Evolutionary conservation across 2,329 filamentous ascomycete genomes (phyloP), one percentile per base, ranked within the genome.

Genomic region (Epichloe uncinata): DNA sequence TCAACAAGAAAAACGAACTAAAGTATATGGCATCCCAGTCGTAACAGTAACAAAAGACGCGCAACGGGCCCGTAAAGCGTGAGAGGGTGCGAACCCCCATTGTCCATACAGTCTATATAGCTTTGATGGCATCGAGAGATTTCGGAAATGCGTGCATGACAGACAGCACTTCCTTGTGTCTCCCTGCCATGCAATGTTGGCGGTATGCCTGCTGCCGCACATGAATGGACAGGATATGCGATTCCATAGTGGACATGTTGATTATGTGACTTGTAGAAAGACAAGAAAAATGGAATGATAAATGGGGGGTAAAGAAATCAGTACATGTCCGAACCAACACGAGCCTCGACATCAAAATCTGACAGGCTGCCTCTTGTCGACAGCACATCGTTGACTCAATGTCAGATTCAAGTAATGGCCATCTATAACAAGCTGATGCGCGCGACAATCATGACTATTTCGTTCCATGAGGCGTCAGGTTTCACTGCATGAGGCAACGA

Each of bases 71-170:
- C 46, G 42, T 36, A 50, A 56, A 56, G 53, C 60, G 43, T 44
- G 48, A 57, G 55, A 55, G 62, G 62, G 62, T 55, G 63, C 58
- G 63, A 67, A 65, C 65, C 65, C 65, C 59, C 55, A 58, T 61
- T 59, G 57, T 62, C 64, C 63, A 56, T 65, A 61, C 61, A 66
- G 51, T 61, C 64, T 67, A 64, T 65, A 66, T 63, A 55, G 59
- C 55, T 58, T 56, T 58, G 57, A 60, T 59, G 56, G 58, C 55
- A 54, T 58, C 56, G 54, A 54, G 53, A 44, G 4, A 40, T 13
- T 49, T 26, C 37, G 53, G 52, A 55, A 54, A 50, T 50, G 53
- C 52, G n/a, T 56, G 48, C n/a, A 54, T 43, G 49, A 47, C 44
- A n/a, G 49, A 47, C 44, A n/a, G 38, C 33, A 16, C 8, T 50